Evolutionary conservation across 139 green algal genomes (phyloP).

Genomic region (Medakamo hakoo): DNA sequence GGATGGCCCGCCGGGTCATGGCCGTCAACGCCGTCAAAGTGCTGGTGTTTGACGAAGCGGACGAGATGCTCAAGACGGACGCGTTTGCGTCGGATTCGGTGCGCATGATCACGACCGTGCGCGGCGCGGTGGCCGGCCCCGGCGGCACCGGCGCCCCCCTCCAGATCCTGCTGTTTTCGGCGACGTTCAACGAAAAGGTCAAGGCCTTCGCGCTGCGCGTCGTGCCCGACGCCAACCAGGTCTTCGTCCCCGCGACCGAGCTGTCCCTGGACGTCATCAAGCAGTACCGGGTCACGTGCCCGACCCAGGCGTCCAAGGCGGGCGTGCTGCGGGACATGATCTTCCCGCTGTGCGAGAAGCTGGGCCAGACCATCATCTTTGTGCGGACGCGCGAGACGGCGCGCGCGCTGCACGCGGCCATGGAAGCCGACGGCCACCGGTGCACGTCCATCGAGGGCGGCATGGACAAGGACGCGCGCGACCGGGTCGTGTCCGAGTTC

Average conservation of each 20-base stretch:
- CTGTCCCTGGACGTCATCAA: constrained; percentile 94
- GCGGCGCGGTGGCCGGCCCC: constrained; percentile 3
- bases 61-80: constrained; percentile 93
- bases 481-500: constrained; percentile 87
- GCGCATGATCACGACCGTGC: constrained; percentile 38
- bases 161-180: constrained; percentile 81
- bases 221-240: constrained; percentile 56
- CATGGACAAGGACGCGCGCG: constrained; percentile 64
- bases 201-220: constrained; percentile 72
- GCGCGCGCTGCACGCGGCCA: constrained; percentile 19
- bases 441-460: constrained; percentile 84
- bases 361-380: constrained; percentile 99
- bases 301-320: constrained; percentile 52
- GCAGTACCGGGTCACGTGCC: constrained; percentile 85
- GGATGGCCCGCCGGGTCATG: constrained; percentile 64
- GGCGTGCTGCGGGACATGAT: constrained; percentile 82
- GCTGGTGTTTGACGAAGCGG: constrained; percentile 97
- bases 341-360: constrained; percentile 78
- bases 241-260: constrained; percentile 82
- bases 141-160: no score
- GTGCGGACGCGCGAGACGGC: constrained; percentile 56
- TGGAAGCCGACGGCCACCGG: constrained; percentile 78
- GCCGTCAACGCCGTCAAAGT: constrained; percentile 49
- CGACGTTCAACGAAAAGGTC: constrained; percentile 90
- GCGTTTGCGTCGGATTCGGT: constrained; percentile 82